These are phyloP conservation scores for Coniella vitis DNA, from an alignment of 2,329 filamentous ascomycete species.

Conservation along the genomic window DNA sequence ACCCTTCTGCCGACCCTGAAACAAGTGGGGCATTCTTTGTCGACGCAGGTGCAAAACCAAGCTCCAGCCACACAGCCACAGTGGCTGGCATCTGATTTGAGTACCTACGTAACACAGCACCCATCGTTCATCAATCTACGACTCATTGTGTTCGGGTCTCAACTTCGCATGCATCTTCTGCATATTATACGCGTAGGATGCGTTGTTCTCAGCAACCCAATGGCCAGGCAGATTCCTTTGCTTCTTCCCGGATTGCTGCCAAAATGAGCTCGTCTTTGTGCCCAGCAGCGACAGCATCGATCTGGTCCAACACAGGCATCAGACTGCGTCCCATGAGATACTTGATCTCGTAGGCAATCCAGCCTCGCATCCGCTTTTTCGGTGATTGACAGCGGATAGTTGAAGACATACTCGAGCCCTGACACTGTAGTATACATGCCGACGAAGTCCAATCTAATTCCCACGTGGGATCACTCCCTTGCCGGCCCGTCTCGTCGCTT, in stretches of 20 bases:
- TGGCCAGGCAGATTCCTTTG: constrained; percentile 11
- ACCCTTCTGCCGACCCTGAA: too few relatives aligned
- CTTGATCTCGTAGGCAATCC: constrained; percentile 14
- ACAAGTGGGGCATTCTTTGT: too few relatives aligned
- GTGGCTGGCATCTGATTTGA: too few relatives aligned
- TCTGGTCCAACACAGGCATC: constrained; percentile 15
- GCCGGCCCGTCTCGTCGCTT: constrained; percentile 20
- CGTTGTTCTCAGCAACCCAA: constrained; percentile 11
- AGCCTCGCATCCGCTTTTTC: constrained; percentile 11
- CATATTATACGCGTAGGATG: constrained; percentile 10
- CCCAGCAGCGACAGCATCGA: constrained; percentile 8
- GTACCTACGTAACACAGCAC: too few relatives aligned
- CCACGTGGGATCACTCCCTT: constrained; percentile 28
- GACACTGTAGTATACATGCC: constrained; percentile 24
- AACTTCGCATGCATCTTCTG: constrained; percentile 11
- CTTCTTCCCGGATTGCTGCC: constrained; percentile 12
- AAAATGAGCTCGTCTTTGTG: constrained; percentile 9
- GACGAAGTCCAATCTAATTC: constrained; percentile 31
- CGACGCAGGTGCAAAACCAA: too few relatives aligned
- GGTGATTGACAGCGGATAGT: constrained; percentile 21
- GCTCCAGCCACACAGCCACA: too few relatives aligned
- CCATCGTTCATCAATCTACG: too few relatives aligned
- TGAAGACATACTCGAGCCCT: constrained; percentile 23
- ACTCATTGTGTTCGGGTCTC: constrained; percentile 10
- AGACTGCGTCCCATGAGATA: constrained; percentile 16